These are phyloP conservation scores for Suhomyces kunorum DNA, from an alignment of 1,139 yeast genomes.

Conservation along the genomic window DNA sequence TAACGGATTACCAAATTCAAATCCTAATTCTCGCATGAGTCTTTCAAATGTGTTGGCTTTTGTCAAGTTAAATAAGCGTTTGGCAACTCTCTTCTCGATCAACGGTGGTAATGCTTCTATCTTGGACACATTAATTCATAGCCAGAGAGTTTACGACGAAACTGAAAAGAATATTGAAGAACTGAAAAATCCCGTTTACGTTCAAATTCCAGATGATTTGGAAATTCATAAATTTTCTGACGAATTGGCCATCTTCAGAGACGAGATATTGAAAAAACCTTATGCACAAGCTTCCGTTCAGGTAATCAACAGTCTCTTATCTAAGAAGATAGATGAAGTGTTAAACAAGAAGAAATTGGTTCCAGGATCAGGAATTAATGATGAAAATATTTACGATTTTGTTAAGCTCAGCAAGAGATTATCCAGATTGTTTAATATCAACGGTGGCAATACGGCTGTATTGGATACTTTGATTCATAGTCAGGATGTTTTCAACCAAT, in stretches of 20 bases:
- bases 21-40: constrained; percentile 10
- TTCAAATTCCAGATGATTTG: constrained; percentile 28
- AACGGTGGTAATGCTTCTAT: constrained; percentile 24
- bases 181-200: constrained; percentile 12
- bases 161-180: neutral
- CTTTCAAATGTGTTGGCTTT: constrained; percentile 14
- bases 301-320: constrained; percentile 22
- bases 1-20: constrained; percentile 3
- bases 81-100: constrained; percentile 19
- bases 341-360: constrained; percentile 7
- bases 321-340: constrained; percentile 24
- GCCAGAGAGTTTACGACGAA: constrained; percentile 17
- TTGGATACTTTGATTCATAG: constrained; percentile 23
- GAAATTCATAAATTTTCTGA: constrained; percentile 21
- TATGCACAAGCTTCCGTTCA: constrained; percentile 10
- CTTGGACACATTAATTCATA: constrained; percentile 24
- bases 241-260: constrained; percentile 18
- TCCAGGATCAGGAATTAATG: constrained; percentile 8
- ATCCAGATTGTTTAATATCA: constrained; percentile 21
- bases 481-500: constrained; percentile 14
- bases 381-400: constrained; percentile 13
- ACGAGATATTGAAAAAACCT: constrained; percentile 14
- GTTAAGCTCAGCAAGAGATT: constrained; percentile 20
- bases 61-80: constrained; percentile 18
- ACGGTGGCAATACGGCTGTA: constrained; percentile 25